Base-by-base conservation (phyloP, 176 grass and related monocot species). In the Tillandsia leiboldiana region DNA sequence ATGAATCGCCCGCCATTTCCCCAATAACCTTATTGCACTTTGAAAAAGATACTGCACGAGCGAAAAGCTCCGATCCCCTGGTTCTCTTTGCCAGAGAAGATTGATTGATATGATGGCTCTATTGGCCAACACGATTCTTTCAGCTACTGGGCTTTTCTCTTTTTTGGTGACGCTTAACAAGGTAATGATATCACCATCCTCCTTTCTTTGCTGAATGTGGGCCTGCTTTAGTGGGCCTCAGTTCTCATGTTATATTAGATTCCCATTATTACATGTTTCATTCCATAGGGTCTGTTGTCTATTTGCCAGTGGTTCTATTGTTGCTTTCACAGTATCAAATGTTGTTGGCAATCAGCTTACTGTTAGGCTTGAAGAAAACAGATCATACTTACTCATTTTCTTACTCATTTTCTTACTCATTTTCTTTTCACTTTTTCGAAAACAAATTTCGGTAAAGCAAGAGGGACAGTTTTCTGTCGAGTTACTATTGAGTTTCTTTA, bases 1-100 rank as follows among this genome's bases (percentile, higher is more conserved):
- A 78, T 74, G 75, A 83, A 52, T 65, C 48, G 33, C 12, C 71
- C 69, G 66, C 51, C n/a, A 66, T 59, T 71, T 51, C 28, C 10
- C 28, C 68, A 53, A 42, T 47, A 17, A 50, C 51, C 56, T 26
- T 52, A 10, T 50, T 50, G 70, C 63, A 63, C 50, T 28, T 23
- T 77, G 54, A 47, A 61, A 73, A 63, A 50, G 58, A 64, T 27
- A 79, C 51, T 9, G 79, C 79, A 81, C 72, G 79, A 73, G 66
- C 54, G 49, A 75, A 81, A 81, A 81, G 79, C 72, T 8, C 13
- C 3, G 22, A 10, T 1, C 23, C 12, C 64, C 42, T 28, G 65
- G 26, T 81, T 74, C 66, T 74, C 70, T 67, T 67, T 80, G 48
- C 51, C 63, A 64, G 66, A 54, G 33, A 33, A 65, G 27, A 48